These are phyloP conservation scores for Peronospora tabacina DNA, from an alignment of 352 stramenopile genomes.

Conservation along the genomic window DNA sequence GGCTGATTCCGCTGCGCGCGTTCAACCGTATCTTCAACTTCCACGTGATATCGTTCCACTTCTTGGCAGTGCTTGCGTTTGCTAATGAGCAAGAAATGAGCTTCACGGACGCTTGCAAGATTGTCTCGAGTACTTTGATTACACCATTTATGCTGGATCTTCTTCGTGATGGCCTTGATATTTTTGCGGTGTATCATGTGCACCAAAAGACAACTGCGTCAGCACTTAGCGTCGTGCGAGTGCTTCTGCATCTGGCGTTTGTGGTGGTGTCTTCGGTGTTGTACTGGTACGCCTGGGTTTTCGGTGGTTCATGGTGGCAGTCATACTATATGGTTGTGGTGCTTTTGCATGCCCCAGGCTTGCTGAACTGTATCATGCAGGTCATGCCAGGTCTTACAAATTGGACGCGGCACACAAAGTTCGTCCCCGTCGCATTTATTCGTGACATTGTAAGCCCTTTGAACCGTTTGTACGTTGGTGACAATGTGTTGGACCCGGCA, in stretches of 20 bases:
- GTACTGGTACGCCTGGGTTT: constrained; percentile 78
- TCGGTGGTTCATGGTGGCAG: constrained; percentile 48
- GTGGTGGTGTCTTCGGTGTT: constrained; percentile 56
- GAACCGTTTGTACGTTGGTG: constrained; percentile 94
- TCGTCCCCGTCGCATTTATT: constrained; percentile 50
- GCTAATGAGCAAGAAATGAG: constrained; percentile 87
- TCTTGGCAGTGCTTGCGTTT: constrained; percentile 91
- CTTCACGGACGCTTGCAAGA: constrained; percentile 65
- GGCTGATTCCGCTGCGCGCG: constrained; percentile 91
- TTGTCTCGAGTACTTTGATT: constrained; percentile 90
- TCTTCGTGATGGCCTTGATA: constrained; percentile 89
- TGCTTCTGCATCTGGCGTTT: constrained; percentile 63
- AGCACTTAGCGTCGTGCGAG: constrained; percentile 82
- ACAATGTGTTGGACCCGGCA: constrained; percentile 93
- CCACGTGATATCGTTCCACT: constrained; percentile 95
- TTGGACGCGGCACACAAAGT: constrained; percentile 70
- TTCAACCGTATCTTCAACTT: constrained; percentile 96
- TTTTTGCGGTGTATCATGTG: constrained; percentile 66
- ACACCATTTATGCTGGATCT: constrained; percentile 86
- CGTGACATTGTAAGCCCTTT: constrained; percentile 89
- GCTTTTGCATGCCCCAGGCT: constrained; percentile 57
- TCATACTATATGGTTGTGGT: constrained; percentile 51
- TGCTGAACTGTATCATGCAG: constrained; percentile 72
- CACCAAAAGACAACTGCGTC: constrained; percentile 46
- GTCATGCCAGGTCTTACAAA: constrained; percentile 71